Conservation (phyloP, 352 stramenopile species). For the Phytophthora macrochlamydospora region DNA sequence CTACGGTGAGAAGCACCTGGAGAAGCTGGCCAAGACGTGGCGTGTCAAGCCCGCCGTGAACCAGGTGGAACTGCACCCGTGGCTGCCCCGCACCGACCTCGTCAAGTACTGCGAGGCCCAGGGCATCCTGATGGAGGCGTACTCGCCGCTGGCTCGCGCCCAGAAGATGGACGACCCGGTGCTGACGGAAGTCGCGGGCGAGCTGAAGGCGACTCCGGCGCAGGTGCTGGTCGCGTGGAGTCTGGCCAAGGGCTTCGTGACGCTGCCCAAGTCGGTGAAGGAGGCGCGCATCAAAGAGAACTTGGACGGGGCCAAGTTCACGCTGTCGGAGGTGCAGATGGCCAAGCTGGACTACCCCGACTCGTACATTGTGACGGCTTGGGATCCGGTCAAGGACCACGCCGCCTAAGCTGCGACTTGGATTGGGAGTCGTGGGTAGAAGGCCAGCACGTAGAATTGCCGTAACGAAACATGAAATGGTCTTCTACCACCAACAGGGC, state of each 20-base stretch:
- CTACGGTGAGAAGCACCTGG: constrained; percentile 65
- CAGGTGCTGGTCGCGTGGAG: constrained; percentile 61
- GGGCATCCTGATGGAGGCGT: constrained; percentile 58
- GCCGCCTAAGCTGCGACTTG: too few species aligned
- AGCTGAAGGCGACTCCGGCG: constrained; percentile 42
- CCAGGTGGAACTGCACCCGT: constrained; percentile 85
- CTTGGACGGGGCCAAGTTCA: constrained; percentile 7
- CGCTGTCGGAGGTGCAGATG: constrained; percentile 45
- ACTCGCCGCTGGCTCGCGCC: constrained; percentile 49
- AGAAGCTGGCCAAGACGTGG: constrained; percentile 65
- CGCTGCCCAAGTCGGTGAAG: constrained; percentile 70
- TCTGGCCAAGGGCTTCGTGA: constrained; percentile 62
- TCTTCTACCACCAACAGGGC: too few species aligned
- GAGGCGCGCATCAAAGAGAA: constrained; percentile 65
- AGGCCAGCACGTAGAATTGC: too few species aligned
- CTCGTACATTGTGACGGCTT: too few species aligned
- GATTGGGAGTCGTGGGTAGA: too few species aligned
- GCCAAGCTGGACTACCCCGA: constrained; percentile 22
- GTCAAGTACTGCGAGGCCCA: constrained; percentile 63
- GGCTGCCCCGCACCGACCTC: constrained; percentile 60
- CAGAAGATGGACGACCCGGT: constrained; percentile 39
- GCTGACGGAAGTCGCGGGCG: constrained; percentile 41
- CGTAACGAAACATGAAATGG: too few species aligned
- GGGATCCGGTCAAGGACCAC: too few species aligned
- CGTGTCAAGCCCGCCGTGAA: constrained; percentile 70